These are phyloP conservation scores for Nitzschia sp. DNA, from an alignment of 108 stramenopile species.

Conservation along the genomic window DNA sequence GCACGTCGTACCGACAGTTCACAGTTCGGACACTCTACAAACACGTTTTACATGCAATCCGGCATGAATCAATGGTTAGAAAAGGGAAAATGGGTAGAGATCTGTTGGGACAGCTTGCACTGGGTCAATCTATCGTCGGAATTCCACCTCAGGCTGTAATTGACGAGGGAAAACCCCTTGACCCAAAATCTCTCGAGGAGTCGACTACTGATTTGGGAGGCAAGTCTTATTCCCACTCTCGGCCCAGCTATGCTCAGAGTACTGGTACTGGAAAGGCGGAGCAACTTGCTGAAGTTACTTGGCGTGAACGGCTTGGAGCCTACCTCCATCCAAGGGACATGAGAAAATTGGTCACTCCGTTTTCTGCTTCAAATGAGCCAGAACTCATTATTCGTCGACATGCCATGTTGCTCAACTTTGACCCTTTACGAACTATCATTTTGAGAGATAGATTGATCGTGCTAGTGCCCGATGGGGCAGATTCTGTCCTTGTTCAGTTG, in stretches of 20 bases:
- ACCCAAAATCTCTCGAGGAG: too few species aligned
- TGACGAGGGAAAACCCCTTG: neutral
- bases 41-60: constrained; percentile 56
- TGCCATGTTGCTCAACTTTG: constrained; percentile 84
- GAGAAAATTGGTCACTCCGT: constrained; percentile 87
- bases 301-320: constrained; percentile 74
- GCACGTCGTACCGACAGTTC: constrained; percentile 25
- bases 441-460: constrained; percentile 75
- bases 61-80: neutral
- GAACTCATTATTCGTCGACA: constrained; percentile 83
- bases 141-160: neutral
- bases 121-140: constrained; percentile 20
- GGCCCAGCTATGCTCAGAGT: too few species aligned
- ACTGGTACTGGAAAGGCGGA: too few species aligned
- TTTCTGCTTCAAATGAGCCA: constrained; percentile 84
- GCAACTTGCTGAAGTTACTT: constrained; percentile 22
- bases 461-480: constrained; percentile 83
- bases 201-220: too few species aligned
- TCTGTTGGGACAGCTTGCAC: constrained; percentile 10
- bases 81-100: constrained; percentile 4
- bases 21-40: constrained; percentile 66
- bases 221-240: too few species aligned
- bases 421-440: constrained; percentile 82
- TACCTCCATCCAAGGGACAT: constrained; percentile 91
- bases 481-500: constrained; percentile 68